Percentiles rank a stretch among this genome's conserved stretches.
These are phyloP conservation scores for Lathyrus oleraceus DNA, from an alignment of 306 rosid genomes.

Conservation along the genomic window DNA sequence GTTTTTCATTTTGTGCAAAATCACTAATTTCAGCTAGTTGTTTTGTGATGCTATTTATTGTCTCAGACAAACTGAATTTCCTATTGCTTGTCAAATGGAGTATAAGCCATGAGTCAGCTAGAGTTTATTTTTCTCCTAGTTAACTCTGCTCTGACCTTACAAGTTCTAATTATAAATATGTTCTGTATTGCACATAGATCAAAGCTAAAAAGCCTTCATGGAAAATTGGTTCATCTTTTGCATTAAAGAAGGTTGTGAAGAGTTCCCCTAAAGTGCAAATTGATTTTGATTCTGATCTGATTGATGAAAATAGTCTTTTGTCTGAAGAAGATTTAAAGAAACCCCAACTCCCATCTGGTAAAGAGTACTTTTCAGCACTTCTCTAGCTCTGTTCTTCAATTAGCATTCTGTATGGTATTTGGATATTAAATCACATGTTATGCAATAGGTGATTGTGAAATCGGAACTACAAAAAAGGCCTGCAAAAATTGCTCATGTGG, in stretches of 20 bases:
- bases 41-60: neutral
- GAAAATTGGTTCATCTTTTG: slow-evolving; percentile 82
- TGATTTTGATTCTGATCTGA: slow-evolving; percentile 78
- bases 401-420: slow-evolving; percentile 3
- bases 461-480: slow-evolving; percentile 86
- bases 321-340: slow-evolving; percentile 86
- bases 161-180: slow-evolving; percentile 22
- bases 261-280: slow-evolving; percentile 59
- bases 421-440: slow-evolving; percentile 19
- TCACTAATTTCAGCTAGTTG: neutral
- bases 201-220: slow-evolving; percentile 76
- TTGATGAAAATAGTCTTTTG: slow-evolving; percentile 88
- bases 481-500: slow-evolving; percentile 94
- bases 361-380: slow-evolving; percentile 23
- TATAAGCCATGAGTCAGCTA: neutral
- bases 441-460: slow-evolving; percentile 79
- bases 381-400: slow-evolving; percentile 28
- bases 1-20: slow-evolving; percentile 2
- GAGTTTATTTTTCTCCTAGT: neutral
- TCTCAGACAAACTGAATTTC: neutral
- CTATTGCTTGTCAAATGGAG: slow-evolving; percentile 17
- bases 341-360: slow-evolving; percentile 68
- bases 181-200: slow-evolving; percentile 44
- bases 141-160: slow-evolving; percentile 12
- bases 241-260: slow-evolving; percentile 57